Evolutionary conservation across 352 stramenopile species (phyloP), one percentile per base, ranked within the genome.

Genomic region (Globisporangium nunn): DNA sequence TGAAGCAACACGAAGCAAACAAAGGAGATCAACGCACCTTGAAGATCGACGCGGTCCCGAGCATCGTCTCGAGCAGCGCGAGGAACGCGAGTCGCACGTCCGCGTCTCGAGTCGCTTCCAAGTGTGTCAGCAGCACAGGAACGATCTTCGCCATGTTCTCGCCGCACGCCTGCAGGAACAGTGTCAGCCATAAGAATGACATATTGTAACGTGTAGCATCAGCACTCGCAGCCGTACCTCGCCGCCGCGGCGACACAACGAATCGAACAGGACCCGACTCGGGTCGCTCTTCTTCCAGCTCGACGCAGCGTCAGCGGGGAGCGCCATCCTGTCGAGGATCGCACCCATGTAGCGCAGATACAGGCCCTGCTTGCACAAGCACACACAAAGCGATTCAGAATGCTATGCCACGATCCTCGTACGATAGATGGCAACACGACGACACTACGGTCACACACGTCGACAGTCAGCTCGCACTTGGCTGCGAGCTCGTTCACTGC

Each of bases 51-150:
- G 85, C 70, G 18, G 61, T 74, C 14, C 77, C 70, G 14, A 94
- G 73, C 77, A 94, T 87, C 4, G 85, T 90, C 63, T 95, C 81
- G 12, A 95, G 60, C 33, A 95, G 71, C n/a, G 83, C 82, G 50
- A 94, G 74, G 58, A 92, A 94, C 33, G 80, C 72, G 17, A 94
- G 67, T 4, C 84, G 80, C 43, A 94, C 75, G 58, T 92, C 81
- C 6, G 81, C 74, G 43, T 91, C 84, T 35, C 78, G 74, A n/a
- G 61, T 53, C 33, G 78, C 67, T 10, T 86, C 76, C 44, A 94
- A 57, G 58, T 94, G 81, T 10, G 81, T 44, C 41, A 94, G 57
- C 43, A 92, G 58, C 35, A 85, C 78, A 15, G 80, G 78, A 0
- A 90, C 66, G 29, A 92, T 63, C 53, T 68, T 71, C 14, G 52